Evolutionary conservation across 2,329 filamentous ascomycete genomes (phyloP), one percentile per base, ranked within the genome.

Genomic region (Kalaharituber pfeilii): DNA sequence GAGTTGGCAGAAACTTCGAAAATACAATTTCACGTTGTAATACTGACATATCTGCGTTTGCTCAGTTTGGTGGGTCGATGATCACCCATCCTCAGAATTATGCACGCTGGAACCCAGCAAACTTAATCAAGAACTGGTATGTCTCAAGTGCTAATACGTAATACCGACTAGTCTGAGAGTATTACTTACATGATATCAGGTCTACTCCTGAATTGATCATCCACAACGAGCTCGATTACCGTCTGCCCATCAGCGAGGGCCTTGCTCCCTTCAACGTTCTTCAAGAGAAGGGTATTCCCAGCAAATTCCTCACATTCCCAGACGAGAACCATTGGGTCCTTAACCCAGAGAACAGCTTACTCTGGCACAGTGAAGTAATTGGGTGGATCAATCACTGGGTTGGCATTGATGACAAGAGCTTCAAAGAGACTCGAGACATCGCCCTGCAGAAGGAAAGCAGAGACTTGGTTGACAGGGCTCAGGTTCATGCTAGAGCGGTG

Each of bases 211-310:
- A 91, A 68, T 73, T 98, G 58, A 80, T 93, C 57, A 87, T 96
- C 53, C 89, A 96, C 68, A 89, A 80, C 64, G 86, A 91, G 63
- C 74, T 91, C 28, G 89, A 96, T 67, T 96, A 94, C 66, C 78
- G 89, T 18, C 71, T 95, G 25, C 83, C 87, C 0, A 81, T 96
- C 53, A 79, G 82, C 0, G 89, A 95, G 67, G 88, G 87, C 0
- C 68, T 94, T 52, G 77, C 84, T 2, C 83, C 86, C 52, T 94
- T 94, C 70, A 93, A 94, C 60, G 81, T 87, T 6, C 71, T 94
- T 27, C 87, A 94, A 69, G 77, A 79, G 24, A 76, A 76, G 52
- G 79, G 79, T 0, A 75, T 94, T 1, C 80, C 84, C 20, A 91
- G 84, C 67, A 80, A 82, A 60, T 78, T 94, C 60, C 65, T 94